Evolutionary conservation across 768 basidiomycete species (phyloP).

Genomic region (Auricularia heimuer): DNA sequence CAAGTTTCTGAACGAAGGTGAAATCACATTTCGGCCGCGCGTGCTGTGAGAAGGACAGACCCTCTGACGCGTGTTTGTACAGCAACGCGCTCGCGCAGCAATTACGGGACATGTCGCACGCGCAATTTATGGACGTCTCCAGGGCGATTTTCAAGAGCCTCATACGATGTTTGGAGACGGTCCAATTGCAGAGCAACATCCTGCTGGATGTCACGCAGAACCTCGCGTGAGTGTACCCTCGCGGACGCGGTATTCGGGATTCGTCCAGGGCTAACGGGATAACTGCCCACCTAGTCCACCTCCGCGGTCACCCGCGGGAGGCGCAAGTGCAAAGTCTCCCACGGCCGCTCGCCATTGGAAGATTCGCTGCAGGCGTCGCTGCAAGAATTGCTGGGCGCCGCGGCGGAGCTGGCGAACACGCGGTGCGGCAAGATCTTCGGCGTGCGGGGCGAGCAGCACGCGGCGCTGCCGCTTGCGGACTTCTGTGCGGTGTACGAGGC

Average conservation of each 20-base stretch:
- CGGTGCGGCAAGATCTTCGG: constrained; percentile 71
- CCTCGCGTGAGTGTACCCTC: constrained; percentile 17
- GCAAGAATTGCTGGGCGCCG: constrained; percentile 64
- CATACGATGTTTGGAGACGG: constrained; percentile 54
- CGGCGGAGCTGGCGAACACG: constrained; percentile 78
- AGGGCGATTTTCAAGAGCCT: constrained; percentile 51
- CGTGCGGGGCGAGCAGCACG: constrained; percentile 70
- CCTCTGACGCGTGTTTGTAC: constrained; percentile 2
- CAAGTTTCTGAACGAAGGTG: constrained; percentile 15
- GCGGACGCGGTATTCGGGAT: background rate
- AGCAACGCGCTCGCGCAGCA: constrained; percentile 42
- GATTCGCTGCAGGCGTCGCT: constrained; percentile 50
- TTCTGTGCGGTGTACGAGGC: constrained; percentile 77
- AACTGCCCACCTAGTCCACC: background rate
- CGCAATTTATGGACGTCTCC: constrained; percentile 55
- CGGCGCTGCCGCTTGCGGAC: constrained; percentile 54
- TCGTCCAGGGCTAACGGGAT: background rate
- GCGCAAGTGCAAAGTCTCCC: background rate
- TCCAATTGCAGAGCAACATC: constrained; percentile 50
- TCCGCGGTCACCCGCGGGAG: background rate
- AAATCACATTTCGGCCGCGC: background rate
- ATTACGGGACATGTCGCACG: constrained; percentile 57
- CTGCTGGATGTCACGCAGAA: constrained; percentile 50
- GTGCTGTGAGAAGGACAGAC: background rate
- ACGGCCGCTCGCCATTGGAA: constrained; percentile 13